These are phyloP conservation scores for Galeopsis tetrahit DNA, from an alignment of 257 asterid species.

Conservation along the genomic window DNA sequence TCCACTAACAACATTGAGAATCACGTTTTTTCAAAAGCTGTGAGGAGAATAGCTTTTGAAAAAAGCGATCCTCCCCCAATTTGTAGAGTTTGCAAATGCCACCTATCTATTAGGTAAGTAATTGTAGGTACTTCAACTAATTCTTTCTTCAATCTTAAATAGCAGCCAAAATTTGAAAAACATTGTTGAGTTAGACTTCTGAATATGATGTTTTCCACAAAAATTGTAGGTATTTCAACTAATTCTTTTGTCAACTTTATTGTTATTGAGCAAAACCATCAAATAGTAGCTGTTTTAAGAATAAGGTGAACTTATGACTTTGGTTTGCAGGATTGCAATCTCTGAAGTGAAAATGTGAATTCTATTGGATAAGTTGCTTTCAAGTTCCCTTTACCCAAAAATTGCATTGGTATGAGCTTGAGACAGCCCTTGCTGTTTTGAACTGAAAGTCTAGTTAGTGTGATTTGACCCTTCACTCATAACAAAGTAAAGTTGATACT, in stretches of 20 bases:
- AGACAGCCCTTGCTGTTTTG: not conserved
- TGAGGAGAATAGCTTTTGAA: too few relatives aligned
- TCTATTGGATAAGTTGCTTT: not conserved
- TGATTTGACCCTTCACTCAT: not conserved
- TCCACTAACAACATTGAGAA: too few relatives aligned
- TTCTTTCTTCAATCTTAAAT: not conserved
- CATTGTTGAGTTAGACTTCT: not conserved
- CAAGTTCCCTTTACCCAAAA: not conserved
- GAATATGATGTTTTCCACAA: not conserved
- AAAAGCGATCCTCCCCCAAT: not conserved
- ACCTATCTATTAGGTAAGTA: not conserved
- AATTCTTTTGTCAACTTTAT: not conserved
- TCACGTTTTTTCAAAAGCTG: too few relatives aligned
- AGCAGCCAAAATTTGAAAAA: not conserved
- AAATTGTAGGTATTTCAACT: not conserved
- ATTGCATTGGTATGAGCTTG: constrained; percentile 3
- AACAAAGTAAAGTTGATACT: not conserved
- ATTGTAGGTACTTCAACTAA: not conserved
- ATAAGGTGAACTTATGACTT: not conserved
- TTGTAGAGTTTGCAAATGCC: not conserved
- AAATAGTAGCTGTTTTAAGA: not conserved
- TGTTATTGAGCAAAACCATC: not conserved
- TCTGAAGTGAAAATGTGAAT: not conserved
- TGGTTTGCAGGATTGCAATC: constrained; percentile 5
- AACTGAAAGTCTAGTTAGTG: not conserved